phyloP scores from a whole-genome alignment of 1,284 basidiomycete species.

The Ceratobasidium papillatum region DNA sequence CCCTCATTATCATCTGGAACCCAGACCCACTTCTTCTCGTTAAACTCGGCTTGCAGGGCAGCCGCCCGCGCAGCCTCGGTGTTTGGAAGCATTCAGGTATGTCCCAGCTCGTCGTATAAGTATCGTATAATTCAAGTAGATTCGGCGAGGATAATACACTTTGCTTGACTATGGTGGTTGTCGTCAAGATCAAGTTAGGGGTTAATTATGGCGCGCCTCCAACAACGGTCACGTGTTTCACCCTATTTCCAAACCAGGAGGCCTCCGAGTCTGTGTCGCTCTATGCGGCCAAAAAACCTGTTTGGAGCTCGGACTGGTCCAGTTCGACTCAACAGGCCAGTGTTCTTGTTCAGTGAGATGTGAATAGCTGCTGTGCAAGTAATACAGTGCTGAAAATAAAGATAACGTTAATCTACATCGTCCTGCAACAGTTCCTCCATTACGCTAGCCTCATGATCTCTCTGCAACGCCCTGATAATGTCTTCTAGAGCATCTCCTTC shows the following conservation, averaged over 20 bases:
- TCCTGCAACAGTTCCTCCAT: slow-evolving; percentile 71
- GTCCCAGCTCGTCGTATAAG: not conserved
- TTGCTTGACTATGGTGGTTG: not conserved
- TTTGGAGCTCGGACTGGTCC: not conserved
- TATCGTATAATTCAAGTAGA: not conserved
- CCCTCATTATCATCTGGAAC: slow-evolving; percentile 89
- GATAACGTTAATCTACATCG: slow-evolving; percentile 23
- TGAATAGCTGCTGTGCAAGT: not conserved
- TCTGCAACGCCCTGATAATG: slow-evolving; percentile 70
- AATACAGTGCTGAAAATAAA: not conserved
- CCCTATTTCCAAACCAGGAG: slow-evolving; percentile 11
- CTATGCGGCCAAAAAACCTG: slow-evolving; percentile 5
- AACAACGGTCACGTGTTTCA: slow-evolving; percentile 39
- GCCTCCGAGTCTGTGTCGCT: not conserved
- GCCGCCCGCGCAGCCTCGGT: slow-evolving; percentile 79
- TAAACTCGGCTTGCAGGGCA: slow-evolving; percentile 93
- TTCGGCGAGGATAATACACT: not conserved
- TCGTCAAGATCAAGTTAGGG: slow-evolving; percentile 32
- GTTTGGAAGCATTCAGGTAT: slow-evolving; percentile 49
- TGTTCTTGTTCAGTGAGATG: not conserved
- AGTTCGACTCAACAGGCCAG: not conserved
- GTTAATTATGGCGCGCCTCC: slow-evolving; percentile 17
- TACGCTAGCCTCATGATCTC: slow-evolving; percentile 69
- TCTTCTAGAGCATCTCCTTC: slow-evolving; percentile 78
- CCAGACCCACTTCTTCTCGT: slow-evolving; percentile 98